phyloP scores from a whole-genome alignment of 495 filamentous ascomycete genomes.

The Trichoderma virens region DNA sequence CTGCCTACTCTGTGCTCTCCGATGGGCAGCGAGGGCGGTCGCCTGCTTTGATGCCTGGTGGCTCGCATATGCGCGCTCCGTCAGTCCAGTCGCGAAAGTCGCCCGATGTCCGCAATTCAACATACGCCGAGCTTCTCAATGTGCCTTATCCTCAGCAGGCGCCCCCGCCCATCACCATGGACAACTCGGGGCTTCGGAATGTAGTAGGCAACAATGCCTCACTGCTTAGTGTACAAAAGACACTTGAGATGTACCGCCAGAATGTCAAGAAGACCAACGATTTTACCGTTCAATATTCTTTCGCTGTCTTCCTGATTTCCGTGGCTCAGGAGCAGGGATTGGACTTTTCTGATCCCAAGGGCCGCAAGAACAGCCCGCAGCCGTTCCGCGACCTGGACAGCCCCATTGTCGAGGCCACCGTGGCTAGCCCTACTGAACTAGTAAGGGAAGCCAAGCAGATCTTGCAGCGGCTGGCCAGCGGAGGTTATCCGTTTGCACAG shows the following conservation, averaged over 20 bases:
- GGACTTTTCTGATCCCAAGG: constrained; percentile 29
- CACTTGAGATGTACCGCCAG: constrained; percentile 91
- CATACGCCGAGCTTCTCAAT: constrained; percentile 82
- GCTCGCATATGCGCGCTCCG: constrained; percentile 40
- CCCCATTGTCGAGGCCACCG: constrained; percentile 36
- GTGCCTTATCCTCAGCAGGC: constrained; percentile 82
- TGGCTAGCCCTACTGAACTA: constrained; percentile 54
- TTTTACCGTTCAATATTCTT: constrained; percentile 80
- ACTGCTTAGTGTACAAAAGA: constrained; percentile 79
- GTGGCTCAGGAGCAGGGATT: constrained; percentile 63
- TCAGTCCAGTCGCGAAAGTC: constrained; percentile 61
- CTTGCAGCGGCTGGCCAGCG: constrained; percentile 74
- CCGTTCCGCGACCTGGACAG: constrained; percentile 28
- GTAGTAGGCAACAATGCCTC: constrained; percentile 84
- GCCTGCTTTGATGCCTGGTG: constrained; percentile 43
- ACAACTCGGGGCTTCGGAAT: constrained; percentile 68
- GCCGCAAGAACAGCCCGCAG: constrained; percentile 36
- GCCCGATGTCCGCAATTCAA: constrained; percentile 67
- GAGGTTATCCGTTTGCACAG: constrained; percentile 90
- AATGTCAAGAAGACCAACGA: constrained; percentile 97
- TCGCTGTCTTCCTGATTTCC: constrained; percentile 87
- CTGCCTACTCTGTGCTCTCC: constrained; percentile 62
- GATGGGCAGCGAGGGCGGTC: constrained; percentile 58
- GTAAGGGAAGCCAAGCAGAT: constrained; percentile 84
- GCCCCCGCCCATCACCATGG: constrained; percentile 62